Conservation (phyloP, 2,329 filamentous ascomycete genomes). For the Paracorniculantispora psalliotae region DNA sequence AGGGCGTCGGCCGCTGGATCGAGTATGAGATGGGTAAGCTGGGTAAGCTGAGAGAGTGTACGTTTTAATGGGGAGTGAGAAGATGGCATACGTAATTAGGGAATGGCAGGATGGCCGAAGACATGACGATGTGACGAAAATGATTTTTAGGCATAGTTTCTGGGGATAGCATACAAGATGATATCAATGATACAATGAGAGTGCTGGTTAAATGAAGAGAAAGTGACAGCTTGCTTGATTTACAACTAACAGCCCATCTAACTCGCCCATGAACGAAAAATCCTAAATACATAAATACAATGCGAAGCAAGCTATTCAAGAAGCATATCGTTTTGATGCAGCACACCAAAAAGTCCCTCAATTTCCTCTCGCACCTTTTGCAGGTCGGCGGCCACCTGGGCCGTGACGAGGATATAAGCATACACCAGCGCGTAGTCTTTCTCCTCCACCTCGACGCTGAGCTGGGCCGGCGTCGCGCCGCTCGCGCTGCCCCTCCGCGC, state of each 20-base stretch:
- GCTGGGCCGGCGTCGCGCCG: slow-evolving; percentile 15
- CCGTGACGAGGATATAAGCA: slow-evolving; percentile 73
- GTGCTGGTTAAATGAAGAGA: too few relatives aligned
- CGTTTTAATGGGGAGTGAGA: slow-evolving; percentile 39
- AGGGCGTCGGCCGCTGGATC: slow-evolving; percentile 72
- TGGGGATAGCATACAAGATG: background rate
- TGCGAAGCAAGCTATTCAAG: slow-evolving; percentile 40
- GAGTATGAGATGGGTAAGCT: slow-evolving; percentile 72
- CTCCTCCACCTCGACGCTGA: slow-evolving; percentile 40
- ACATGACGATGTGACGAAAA: background rate
- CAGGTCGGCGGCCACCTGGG: slow-evolving; percentile 61
- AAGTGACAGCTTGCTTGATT: background rate
- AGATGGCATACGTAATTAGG: too few relatives aligned
- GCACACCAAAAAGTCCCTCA: slow-evolving; percentile 57
- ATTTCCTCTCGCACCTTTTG: slow-evolving; percentile 56
- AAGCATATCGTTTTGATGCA: slow-evolving; percentile 55
- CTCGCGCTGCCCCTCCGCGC: background rate
- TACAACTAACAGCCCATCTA: background rate
- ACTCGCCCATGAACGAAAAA: background rate
- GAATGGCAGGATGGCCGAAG: background rate
- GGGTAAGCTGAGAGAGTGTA: slow-evolving; percentile 59
- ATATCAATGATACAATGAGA: background rate
- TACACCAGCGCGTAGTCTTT: slow-evolving; percentile 89
- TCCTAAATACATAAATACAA: background rate
- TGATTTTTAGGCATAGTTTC: background rate